A percentile compares a stretch with the other conserved stretches of the same genome.
phyloP scores from a whole-genome alignment of 2,329 filamentous ascomycete species.

The Ophiostoma quercus region DNA sequence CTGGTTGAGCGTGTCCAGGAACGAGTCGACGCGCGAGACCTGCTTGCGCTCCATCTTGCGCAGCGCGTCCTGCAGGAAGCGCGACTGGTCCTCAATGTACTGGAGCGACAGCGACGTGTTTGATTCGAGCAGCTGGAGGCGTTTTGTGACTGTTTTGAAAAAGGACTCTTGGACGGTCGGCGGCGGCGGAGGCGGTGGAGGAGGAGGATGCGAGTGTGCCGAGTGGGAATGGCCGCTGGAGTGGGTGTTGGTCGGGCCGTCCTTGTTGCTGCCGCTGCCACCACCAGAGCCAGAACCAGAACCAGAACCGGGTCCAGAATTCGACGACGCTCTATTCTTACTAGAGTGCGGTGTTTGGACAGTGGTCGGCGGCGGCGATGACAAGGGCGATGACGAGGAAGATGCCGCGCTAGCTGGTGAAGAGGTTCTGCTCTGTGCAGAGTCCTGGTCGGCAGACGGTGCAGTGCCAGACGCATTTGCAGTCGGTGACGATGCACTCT shows the following conservation, averaged over 20 bases:
- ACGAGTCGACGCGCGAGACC: conserved; percentile 72
- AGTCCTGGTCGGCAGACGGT: background rate
- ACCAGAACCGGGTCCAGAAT: background rate
- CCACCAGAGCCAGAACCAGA: background rate
- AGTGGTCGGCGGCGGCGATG: conserved; percentile 13
- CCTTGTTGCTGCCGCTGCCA: background rate
- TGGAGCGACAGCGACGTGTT: conserved; percentile 90
- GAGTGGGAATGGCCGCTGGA: background rate
- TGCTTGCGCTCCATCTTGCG: conserved; percentile 83
- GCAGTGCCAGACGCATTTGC: background rate
- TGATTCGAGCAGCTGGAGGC: conserved; percentile 81
- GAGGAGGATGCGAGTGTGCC: conserved; percentile 22
- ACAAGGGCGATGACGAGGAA: background rate
- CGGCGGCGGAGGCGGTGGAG: conserved; percentile 38
- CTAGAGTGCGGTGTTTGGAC: conserved; percentile 26
- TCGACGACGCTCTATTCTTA: conserved; percentile 30
- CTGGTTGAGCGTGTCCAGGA: conserved; percentile 77
- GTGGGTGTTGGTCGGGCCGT: conserved; percentile 29
- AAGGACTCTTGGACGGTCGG: conserved; percentile 95
- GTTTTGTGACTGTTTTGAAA: conserved; percentile 94
- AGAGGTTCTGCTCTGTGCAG: background rate
- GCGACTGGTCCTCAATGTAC: conserved; percentile 95
- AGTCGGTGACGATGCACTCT: background rate
- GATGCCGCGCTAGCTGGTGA: background rate
- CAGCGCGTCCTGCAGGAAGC: conserved; percentile 81